Base-by-base conservation (phyloP, 2,329 filamentous ascomycete species). In the Talaromyces sp. region DNA sequence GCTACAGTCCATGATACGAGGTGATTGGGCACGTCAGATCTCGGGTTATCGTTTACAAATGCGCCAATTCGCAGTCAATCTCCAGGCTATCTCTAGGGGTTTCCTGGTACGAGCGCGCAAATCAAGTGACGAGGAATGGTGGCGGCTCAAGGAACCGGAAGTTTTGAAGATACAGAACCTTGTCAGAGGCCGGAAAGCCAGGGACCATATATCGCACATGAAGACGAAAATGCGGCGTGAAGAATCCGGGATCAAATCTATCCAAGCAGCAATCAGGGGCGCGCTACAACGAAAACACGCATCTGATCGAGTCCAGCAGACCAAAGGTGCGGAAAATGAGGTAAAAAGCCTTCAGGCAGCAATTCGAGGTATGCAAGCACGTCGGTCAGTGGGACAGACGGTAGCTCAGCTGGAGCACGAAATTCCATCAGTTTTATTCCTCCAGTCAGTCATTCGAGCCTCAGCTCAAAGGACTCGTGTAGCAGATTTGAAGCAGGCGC, bases 1-100 rank as follows among this genome's bases (percentile, higher is more conserved):
- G 61, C 82, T 99, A 10, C 96, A 99, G 76, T 88, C 93, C 7
- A 87, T 90, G 45, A 90, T 98, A 64, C 88, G 95, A 66, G 96
- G 93, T 62, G 92, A 96, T 72, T 97, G 92, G 79, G 86, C 91
- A 1, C 85, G 94, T 54, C 92, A 97, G 75, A 86, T 98, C 65
- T 86, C 89, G 69, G 86, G 87, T 67, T 97, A 97, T 78, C 87
- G 91, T 58, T 81, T 95, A 65, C 87, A 89, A 69, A 97, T 97
- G 93, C 86, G 87, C 64, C 85, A 81, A 22, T 97, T 96, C 73
- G 91, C 93, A 2, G 82, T 91, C 31, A 84, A 88, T 67, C 84
- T 97, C 19, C 95, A 99, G 77, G 93, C 92, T 68, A 85, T 88
- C 5, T 86, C 87, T 3, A 88, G 94, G 58, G 94, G 92, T 3